phyloP scores from a whole-genome alignment of 1,284 basidiomycete species.

The Marasmius fiardii region DNA sequence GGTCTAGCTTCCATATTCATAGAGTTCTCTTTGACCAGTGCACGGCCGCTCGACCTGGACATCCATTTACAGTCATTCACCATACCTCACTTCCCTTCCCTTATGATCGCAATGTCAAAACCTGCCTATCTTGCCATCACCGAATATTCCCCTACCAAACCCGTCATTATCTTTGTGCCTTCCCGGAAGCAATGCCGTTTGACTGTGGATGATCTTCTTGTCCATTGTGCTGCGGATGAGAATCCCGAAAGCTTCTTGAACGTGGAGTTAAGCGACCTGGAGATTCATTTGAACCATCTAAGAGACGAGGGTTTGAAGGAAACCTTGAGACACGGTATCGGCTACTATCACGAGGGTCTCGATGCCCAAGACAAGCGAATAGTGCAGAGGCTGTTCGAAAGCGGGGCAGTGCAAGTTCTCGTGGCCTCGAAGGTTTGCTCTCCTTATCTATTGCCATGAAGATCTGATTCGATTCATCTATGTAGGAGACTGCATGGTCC shows the following conservation, averaged over 20 bases:
- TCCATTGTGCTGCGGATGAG: conserved; percentile 88
- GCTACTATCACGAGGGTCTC: conserved; percentile 94
- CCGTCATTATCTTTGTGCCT: conserved; percentile 92
- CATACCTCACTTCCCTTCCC: conserved; percentile 95
- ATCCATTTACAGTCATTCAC: conserved; percentile 96
- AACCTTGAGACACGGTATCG: conserved; percentile 87
- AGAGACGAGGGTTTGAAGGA: conserved; percentile 79
- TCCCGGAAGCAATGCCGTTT: conserved; percentile 92
- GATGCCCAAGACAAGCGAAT: conserved; percentile 91
- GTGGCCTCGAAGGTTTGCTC: conserved; percentile 82
- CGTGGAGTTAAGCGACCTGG: conserved; percentile 80
- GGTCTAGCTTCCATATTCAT: neutral
- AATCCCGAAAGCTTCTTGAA: conserved; percentile 88
- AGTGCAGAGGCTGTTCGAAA: conserved; percentile 90
- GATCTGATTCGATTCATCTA: conserved; percentile 1
- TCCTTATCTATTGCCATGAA: neutral
- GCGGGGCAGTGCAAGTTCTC: conserved; percentile 92
- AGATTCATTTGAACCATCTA: conserved; percentile 87
- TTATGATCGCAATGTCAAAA: conserved; percentile 99
- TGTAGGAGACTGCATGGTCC: conserved; percentile 91
- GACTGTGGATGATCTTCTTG: conserved; percentile 89
- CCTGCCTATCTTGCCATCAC: conserved; percentile 93
- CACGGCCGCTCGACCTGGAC: conserved; percentile 94
- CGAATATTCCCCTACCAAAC: conserved; percentile 85
- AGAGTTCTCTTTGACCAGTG: conserved; percentile 42